Conservation (phyloP, 2,329 filamentous ascomycete genomes). For the Emmonsiellopsis sp. region DNA sequence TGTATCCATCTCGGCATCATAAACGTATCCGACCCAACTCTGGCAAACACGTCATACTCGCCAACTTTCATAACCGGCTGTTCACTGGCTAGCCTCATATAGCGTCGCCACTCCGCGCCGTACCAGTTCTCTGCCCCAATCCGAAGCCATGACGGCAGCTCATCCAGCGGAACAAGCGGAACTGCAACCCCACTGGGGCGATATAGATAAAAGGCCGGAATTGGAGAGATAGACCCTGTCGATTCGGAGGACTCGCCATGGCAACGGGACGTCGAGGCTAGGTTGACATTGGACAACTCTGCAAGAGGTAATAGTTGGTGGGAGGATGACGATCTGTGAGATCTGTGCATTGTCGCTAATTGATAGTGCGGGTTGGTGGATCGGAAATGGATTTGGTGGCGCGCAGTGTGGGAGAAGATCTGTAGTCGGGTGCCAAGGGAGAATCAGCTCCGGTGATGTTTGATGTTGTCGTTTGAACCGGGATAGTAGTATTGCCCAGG, state of each 20-base stretch:
- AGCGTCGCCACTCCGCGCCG: slow-evolving; percentile 10
- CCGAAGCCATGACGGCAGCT: slow-evolving; percentile 30
- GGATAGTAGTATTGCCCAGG: too few relatives aligned
- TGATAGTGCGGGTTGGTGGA: too few relatives aligned
- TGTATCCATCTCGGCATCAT: neutral
- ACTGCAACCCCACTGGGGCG: slow-evolving; percentile 26
- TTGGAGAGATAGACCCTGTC: slow-evolving; percentile 6
- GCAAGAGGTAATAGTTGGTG: too few relatives aligned
- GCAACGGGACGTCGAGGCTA: neutral
- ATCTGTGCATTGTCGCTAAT: too few relatives aligned
- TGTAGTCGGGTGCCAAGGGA: too few relatives aligned
- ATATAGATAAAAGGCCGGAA: slow-evolving; percentile 31
- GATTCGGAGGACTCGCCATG: neutral
- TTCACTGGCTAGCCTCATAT: slow-evolving; percentile 15
- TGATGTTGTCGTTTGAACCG: too few relatives aligned
- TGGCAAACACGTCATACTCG: slow-evolving; percentile 2
- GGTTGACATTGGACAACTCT: too few relatives aligned
- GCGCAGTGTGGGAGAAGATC: too few relatives aligned
- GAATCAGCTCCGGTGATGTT: too few relatives aligned
- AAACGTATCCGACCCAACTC: neutral
- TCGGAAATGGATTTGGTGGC: too few relatives aligned
- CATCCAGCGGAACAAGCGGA: slow-evolving; percentile 36
- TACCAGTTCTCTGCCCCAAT: slow-evolving; percentile 19
- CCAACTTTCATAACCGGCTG: neutral
- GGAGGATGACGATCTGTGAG: neutral